Conservation (phyloP, 1,284 basidiomycete species). For the Austropuccinia psidii region DNA sequence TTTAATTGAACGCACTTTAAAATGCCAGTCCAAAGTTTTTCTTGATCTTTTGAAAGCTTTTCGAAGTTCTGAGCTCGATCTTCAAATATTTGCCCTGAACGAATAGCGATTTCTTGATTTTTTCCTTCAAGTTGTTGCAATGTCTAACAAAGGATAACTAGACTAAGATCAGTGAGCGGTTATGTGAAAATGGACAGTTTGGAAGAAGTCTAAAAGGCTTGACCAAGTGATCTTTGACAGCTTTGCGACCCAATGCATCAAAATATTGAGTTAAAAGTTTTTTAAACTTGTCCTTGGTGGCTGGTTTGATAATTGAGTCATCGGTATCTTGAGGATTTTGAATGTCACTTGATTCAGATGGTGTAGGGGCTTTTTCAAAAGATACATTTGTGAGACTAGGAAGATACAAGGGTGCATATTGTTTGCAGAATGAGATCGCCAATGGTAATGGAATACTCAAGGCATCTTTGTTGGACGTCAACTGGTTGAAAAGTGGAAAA, state of each 20-base stretch:
- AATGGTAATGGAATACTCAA: conserved; percentile 42
- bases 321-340: conserved; percentile 52
- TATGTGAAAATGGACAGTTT: background rate
- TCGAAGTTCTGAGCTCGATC: conserved; percentile 97
- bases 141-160: conserved; percentile 53
- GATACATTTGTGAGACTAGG: conserved; percentile 79
- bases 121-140: conserved; percentile 91
- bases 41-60: conserved; percentile 91
- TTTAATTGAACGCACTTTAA: conserved; percentile 3
- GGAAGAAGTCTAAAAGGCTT: background rate
- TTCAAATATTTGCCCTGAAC: conserved; percentile 97
- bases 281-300: conserved; percentile 77
- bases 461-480: conserved; percentile 34
- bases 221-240: conserved; percentile 69
- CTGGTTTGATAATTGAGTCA: conserved; percentile 65
- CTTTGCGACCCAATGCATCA: conserved; percentile 78
- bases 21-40: conserved; percentile 57
- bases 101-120: conserved; percentile 97
- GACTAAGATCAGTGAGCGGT: background rate
- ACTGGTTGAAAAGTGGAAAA: background rate
- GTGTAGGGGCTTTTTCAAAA: conserved; percentile 52
- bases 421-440: conserved; percentile 54
- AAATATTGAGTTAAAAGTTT: conserved; percentile 91
- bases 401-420: conserved; percentile 70
- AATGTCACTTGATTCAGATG: conserved; percentile 73